Percentiles rank a stretch among this genome's conserved stretches.
Conservation (phyloP, 1,284 basidiomycete species). For the Macrocybe sp. region DNA sequence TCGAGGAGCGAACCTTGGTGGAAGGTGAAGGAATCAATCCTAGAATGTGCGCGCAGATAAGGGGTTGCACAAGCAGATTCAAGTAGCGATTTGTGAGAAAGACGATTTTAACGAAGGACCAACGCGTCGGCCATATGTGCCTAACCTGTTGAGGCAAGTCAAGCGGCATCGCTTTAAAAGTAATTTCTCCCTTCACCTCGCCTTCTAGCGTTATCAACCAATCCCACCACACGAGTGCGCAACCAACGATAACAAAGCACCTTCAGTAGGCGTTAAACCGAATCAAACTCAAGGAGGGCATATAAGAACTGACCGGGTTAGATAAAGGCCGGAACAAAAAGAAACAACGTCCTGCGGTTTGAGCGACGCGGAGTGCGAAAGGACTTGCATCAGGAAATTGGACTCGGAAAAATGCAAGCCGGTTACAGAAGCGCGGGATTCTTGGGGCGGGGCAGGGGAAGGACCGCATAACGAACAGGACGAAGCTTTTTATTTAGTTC, state of each 20-base stretch:
- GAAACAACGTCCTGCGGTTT: too few species aligned
- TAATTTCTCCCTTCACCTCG: conserved; percentile 7
- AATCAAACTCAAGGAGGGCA: neutral
- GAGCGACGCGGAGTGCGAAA: too few species aligned
- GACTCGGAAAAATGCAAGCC: too few species aligned
- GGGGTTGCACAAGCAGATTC: conserved; percentile 11
- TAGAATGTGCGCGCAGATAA: conserved; percentile 8
- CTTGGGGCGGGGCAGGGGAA: too few species aligned
- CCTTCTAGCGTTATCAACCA: conserved; percentile 16
- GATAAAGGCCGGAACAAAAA: conserved; percentile 4
- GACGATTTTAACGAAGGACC: conserved; percentile 13
- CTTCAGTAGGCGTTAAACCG: neutral
- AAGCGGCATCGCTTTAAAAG: neutral
- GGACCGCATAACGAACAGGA: too few species aligned
- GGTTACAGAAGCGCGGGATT: too few species aligned
- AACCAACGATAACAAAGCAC: conserved; percentile 9
- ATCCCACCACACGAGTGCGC: conserved; percentile 12
- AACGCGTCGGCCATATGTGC: conserved; percentile 16
- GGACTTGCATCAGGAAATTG: too few species aligned
- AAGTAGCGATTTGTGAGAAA: conserved; percentile 16
- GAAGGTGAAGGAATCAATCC: conserved; percentile 4
- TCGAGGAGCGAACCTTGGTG: too few species aligned
- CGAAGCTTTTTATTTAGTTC: too few species aligned
- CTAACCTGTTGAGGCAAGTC: conserved; percentile 5
- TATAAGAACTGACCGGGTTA: neutral